These are phyloP conservation scores for Aspergillus sojae DNA, from an alignment of 2,329 filamentous ascomycete species.

Conservation along the genomic window DNA sequence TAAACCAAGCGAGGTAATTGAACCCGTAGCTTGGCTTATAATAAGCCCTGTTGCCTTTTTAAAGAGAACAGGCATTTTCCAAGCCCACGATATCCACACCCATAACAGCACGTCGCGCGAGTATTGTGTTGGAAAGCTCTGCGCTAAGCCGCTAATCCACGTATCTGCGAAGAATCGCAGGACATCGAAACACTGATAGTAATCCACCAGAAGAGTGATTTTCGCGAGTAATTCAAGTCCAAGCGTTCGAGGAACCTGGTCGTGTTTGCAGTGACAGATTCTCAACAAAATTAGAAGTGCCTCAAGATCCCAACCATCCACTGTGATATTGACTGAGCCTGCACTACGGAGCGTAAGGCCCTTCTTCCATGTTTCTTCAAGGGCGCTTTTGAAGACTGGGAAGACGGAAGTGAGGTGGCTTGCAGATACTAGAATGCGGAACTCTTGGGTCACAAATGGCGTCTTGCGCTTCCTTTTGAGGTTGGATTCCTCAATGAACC, in stretches of 20 bases:
- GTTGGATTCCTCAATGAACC: too few species aligned
- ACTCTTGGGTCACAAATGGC: too few species aligned
- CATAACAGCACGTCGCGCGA: background rate
- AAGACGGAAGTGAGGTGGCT: too few species aligned
- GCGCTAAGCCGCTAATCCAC: background rate
- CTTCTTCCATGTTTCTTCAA: too few species aligned
- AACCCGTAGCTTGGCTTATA: background rate
- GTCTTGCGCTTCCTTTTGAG: too few species aligned
- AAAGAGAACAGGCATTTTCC: background rate
- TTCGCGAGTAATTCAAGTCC: background rate
- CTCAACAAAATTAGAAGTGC: too few species aligned
- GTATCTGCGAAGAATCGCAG: background rate
- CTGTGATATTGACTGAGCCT: too few species aligned
- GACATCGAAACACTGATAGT: background rate
- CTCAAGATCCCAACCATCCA: too few species aligned
- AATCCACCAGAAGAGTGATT: background rate
- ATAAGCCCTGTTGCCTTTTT: background rate
- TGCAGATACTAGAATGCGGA: too few species aligned
- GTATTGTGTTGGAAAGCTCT: background rate
- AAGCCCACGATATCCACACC: background rate
- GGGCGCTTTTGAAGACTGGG: too few species aligned
- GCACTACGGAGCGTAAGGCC: too few species aligned
- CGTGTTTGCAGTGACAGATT: too few species aligned
- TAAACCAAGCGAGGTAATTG: background rate
- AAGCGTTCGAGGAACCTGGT: background rate